Base-by-base conservation (phyloP, 192 early-diverging fungal genomes). In the Rhizophagus sp. region DNA sequence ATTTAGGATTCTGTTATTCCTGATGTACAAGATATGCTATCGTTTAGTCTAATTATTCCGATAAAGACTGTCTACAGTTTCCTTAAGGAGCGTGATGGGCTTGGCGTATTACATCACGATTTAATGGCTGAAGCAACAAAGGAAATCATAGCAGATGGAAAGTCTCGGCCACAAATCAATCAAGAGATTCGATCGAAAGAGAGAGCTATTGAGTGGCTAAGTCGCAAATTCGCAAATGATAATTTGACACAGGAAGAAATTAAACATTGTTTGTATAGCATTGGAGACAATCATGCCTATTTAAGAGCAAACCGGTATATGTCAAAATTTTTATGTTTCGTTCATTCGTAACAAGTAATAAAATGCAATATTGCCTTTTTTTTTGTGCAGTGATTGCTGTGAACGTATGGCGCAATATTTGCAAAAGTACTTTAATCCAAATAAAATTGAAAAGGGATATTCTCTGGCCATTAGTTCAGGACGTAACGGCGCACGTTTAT, bases 251-350 rank as follows among this genome's bases (percentile, higher is more conserved):
- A 84, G 1, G 95, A 96, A 41, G 89, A 87, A 61, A 94, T 99
- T 78, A 86, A 87, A 50, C 91, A 91, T 73, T 97, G 96, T 79
- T 87, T 99, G 24, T 97, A 99, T 84, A 95, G 93, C 71, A 98
- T 99, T 81, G 98, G 98, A 72, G 98, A 99, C 81, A 99, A 99
- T 84, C 94, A 99, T 85, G 91, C 94, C 39, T 99, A 95, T 86
- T 85, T 99, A 83, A 85, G 96, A 69, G 90, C 89, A 62, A 94
- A 93, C 81, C 89, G 88, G 87, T 91, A 89, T 85, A 76, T 69
- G n/a, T 30, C 3, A 25, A 50, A 30, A 36, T 15, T 47, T 57
- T 57, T 15, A 30, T 6, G 52, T 57, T 19, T 10, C 30, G 4
- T 30, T 30, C 30, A 57, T 57, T 57, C 19, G 5, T 57, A 22